Base-by-base conservation (phyloP, 306 rosid species). In the Albizia julibrissin region DNA sequence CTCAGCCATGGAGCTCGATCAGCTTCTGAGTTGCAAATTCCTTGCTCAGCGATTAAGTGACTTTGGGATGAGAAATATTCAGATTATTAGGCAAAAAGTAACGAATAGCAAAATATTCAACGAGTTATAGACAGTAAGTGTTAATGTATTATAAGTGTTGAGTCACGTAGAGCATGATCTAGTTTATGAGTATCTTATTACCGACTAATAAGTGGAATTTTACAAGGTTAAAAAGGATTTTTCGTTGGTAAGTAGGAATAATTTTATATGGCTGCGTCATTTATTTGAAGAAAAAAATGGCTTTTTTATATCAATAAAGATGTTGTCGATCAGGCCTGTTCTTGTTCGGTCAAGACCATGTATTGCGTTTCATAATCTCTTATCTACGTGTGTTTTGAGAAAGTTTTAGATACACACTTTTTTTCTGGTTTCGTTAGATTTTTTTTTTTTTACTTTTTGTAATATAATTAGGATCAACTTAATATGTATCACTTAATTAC, bases 1-100 rank as follows among this genome's bases (percentile, higher is more conserved):
- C 73, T 82, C 91, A 24, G 84, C 71, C 26, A 83, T 83, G 87
- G 85, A 91, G 78, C 46, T 50, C 58, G 21, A 50, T 86, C 80
- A 80, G 75, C 80, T 21, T 4, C 39, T 64, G 69, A 14, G 40
- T 29, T 15, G 39, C n/a, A 15, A 12, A 13, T 50, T 79, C 65
- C 84, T 16, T 39, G 24, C 43, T 81, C 49, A 24, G 52, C 26
- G 18, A 80, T 43, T 44, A 29, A 19, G 62, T 54, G 12, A 31
- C 61, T 33, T 33, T 43, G 72, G 33, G 59, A 75, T 11, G 34
- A 68, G 73, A 15, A 64, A 64, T 64, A 64, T 64, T 29, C 9
- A 62, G 39, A 62, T 13, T 9, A 29, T 6, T 29, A 13, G 69
- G 40, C 19, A 15, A 14, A 10, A 62, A 13, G 19, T 2, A 0